Percentiles rank a stretch among this genome's conserved stretches.
phyloP scores from a whole-genome alignment of 2,329 filamentous ascomycete genomes.

The Leptographium wingfieldii region DNA sequence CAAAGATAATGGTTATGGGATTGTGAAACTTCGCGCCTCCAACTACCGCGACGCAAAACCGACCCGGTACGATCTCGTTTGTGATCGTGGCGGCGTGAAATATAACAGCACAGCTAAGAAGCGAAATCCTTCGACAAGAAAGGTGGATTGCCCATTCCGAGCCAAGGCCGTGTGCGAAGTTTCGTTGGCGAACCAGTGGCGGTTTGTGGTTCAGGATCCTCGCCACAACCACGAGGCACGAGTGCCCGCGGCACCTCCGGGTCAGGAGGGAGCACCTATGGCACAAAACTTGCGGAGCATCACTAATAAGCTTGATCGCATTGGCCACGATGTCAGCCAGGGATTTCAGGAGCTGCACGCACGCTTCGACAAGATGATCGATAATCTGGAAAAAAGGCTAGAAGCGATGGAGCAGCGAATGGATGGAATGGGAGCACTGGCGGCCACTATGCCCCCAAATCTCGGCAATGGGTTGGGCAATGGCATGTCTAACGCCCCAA shows the following conservation, averaged over 20 bases:
- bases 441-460: conserved; percentile 6
- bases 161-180: conserved; percentile 53
- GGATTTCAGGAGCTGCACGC: conserved; percentile 38
- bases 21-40: conserved; percentile 49
- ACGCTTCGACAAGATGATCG: conserved; percentile 34
- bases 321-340: conserved; percentile 42
- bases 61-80: conserved; percentile 49
- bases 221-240: conserved; percentile 50
- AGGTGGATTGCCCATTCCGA: conserved; percentile 51
- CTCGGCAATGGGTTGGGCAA: conserved; percentile 18
- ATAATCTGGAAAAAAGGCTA: conserved; percentile 41
- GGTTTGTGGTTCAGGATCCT: conserved; percentile 48
- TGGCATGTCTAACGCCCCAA: conserved; percentile 15
- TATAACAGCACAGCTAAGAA: conserved; percentile 54
- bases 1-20: conserved; percentile 50
- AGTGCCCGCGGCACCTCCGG: conserved; percentile 37
- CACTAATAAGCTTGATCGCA: conserved; percentile 46
- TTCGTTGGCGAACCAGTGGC: conserved; percentile 49
- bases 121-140: conserved; percentile 49
- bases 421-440: conserved; percentile 7
- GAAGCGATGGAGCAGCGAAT: conserved; percentile 34
- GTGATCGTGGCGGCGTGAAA: conserved; percentile 50
- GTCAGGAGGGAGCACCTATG: conserved; percentile 44
- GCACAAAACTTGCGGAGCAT: conserved; percentile 45
- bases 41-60: conserved; percentile 52